phyloP scores from a whole-genome alignment of 106 monocot species.

The Phalaenopsis equestris region DNA sequence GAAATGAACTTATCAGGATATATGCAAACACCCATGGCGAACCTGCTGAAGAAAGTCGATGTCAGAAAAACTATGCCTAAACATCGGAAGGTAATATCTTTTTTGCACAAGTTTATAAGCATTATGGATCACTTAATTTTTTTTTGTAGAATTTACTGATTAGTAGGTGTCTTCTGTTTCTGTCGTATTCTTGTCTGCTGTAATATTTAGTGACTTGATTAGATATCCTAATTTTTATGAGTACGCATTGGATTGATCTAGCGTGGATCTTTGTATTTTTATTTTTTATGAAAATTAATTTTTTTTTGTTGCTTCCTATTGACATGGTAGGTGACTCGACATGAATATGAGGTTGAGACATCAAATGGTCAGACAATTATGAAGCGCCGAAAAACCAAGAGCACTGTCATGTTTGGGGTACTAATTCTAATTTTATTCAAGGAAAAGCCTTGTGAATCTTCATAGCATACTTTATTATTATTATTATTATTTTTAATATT shows the following conservation, averaged over 20 bases:
- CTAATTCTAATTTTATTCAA: neutral
- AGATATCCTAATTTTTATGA: neutral
- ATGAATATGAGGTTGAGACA: slow-evolving; percentile 95
- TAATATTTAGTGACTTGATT: neutral
- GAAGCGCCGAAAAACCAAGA: slow-evolving; percentile 81
- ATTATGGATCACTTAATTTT: neutral
- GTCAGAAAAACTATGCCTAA: slow-evolving; percentile 59
- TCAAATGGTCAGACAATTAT: slow-evolving; percentile 71
- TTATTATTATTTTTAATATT: neutral
- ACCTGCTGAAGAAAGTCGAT: slow-evolving; percentile 62
- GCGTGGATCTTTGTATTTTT: neutral
- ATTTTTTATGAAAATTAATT: neutral
- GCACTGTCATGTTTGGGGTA: slow-evolving; percentile 81
- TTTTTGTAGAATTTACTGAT: neutral
- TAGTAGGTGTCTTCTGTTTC: neutral
- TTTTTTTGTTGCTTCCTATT: slow-evolving; percentile 7
- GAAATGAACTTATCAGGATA: slow-evolving; percentile 50
- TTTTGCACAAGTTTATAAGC: too few species aligned
- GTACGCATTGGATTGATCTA: neutral
- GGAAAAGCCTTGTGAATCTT: neutral
- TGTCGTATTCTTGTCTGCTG: neutral
- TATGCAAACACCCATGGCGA: slow-evolving; percentile 72
- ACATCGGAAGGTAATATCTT: slow-evolving; percentile 42
- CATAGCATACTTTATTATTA: neutral
- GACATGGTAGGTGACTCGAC: slow-evolving; percentile 53